These are phyloP conservation scores for Paramyrothecium roridum DNA, from an alignment of 2,329 filamentous ascomycete genomes.

Conservation along the genomic window DNA sequence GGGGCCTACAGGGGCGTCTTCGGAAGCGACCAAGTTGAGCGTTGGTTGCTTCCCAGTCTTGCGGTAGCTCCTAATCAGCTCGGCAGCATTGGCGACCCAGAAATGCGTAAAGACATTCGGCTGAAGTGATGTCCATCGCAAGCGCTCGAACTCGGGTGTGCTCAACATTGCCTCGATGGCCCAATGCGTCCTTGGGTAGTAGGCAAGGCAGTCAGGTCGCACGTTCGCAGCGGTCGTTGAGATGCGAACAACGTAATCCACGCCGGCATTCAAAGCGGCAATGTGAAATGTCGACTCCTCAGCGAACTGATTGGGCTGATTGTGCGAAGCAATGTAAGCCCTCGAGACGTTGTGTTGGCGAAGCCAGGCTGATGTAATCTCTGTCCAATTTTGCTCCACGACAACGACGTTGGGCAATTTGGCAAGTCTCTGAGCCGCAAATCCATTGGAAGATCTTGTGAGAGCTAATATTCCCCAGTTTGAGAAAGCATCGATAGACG, in stretches of 20 bases:
- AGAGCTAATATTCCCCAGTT: background rate
- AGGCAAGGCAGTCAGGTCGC: background rate
- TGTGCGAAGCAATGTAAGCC: background rate
- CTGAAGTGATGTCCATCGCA: conserved; percentile 2
- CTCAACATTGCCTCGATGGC: background rate
- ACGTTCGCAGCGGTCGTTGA: background rate
- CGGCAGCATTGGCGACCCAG: background rate
- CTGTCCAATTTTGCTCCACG: background rate
- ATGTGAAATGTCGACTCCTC: background rate
- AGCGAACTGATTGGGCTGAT: background rate
- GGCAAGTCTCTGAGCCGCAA: background rate
- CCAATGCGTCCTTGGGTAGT: background rate
- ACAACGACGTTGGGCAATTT: background rate
- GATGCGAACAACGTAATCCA: background rate
- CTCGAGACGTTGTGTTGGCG: background rate
- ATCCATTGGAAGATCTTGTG: background rate
- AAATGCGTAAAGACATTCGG: background rate
- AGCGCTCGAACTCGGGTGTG: background rate
- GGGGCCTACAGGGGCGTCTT: background rate
- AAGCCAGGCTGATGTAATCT: background rate
- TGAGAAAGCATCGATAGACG: background rate
- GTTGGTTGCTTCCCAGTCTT: background rate
- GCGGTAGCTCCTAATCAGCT: background rate
- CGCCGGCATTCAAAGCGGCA: background rate
- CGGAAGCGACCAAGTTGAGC: background rate